phyloP scores from a whole-genome alignment of 495 filamentous ascomycete genomes.

The Delitschia confertaspora region DNA sequence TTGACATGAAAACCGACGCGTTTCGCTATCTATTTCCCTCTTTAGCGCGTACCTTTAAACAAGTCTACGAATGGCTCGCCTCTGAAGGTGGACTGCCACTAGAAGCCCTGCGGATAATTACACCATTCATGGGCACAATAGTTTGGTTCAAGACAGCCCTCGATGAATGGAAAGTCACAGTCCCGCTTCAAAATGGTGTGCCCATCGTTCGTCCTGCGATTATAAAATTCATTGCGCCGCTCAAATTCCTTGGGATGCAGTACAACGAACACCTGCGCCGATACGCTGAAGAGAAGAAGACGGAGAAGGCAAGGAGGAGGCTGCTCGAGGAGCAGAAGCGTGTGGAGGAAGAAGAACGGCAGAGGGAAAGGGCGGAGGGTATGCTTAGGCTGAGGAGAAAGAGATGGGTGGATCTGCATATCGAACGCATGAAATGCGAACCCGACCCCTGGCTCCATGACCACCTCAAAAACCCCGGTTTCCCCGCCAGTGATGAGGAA shows the following conservation, averaged over 20 bases:
- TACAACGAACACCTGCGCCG: background rate
- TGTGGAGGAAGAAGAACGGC: background rate
- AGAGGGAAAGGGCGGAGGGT: background rate
- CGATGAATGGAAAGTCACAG: constrained; percentile 6
- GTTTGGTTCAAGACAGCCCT: constrained; percentile 11
- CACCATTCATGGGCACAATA: constrained; percentile 3
- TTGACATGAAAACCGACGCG: constrained; percentile 12
- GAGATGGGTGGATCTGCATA: constrained; percentile 18
- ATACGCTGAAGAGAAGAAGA: background rate
- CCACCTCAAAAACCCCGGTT: constrained; percentile 4
- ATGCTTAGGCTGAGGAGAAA: background rate
- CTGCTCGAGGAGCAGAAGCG: background rate
- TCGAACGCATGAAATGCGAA: constrained; percentile 13
- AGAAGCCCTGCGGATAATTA: constrained; percentile 2
- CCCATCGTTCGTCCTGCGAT: too few species aligned
- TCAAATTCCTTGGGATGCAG: background rate
- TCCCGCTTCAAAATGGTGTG: too few species aligned
- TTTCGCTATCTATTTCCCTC: constrained; percentile 11
- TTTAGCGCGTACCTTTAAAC: background rate
- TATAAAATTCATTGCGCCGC: constrained; percentile 12
- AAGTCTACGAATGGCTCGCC: constrained; percentile 1
- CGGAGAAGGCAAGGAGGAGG: too few species aligned
- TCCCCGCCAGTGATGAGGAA: too few species aligned
- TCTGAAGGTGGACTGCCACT: background rate
- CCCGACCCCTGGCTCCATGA: constrained; percentile 7